Evolutionary conservation across 495 filamentous ascomycete species (phyloP), one percentile per base, ranked within the genome.

Genomic region (Penicillium coprophilum): DNA sequence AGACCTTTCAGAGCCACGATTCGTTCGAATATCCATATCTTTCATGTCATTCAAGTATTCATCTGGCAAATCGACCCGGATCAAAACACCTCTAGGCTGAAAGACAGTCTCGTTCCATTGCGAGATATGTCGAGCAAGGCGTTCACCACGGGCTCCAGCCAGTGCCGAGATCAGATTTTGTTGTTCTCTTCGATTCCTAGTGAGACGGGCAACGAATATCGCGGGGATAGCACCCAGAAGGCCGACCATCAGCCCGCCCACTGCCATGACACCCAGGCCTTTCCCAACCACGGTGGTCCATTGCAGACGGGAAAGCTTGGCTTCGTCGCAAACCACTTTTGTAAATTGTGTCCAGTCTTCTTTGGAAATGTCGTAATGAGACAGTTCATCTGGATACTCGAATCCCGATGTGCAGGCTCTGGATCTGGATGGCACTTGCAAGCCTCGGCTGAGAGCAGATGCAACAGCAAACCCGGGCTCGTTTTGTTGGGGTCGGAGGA

Each of bases 31-130:
- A 55, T 72, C 61, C 66, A 71, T 67, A 34, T 44, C 30, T 17
- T 58, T 30, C 48, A 73, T 50, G 23, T 70, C 65, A 5, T 59
- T 56, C 13, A 66, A 15, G 20, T 67, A 59, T 39, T 73, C 70
- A 40, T 65, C 57, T 0, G 71, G 73, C 45, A 76, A 44, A 49
- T 76, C 73, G 7, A 76, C 65, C 15, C 73, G 65, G 31, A 74
- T 70, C 49, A 74, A n/a, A 13, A 74, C 38, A 2, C 71, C 70
- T 5, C 64, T 52, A 7, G 70, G 68, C 30, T 50, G 31, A 39
- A 76, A 73, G 46, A 70, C 68, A 13, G 48, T 54, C 41, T 72
- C 65, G 54, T 76, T 76, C 73, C 73, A 74, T 7, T 50, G 20
- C 0, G 56, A 53, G 36, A 76, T 66, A 45, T 71, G 66, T 5